These are phyloP conservation scores for Murraya koenigii DNA, from an alignment of 345 rosid species.

Conservation along the genomic window DNA sequence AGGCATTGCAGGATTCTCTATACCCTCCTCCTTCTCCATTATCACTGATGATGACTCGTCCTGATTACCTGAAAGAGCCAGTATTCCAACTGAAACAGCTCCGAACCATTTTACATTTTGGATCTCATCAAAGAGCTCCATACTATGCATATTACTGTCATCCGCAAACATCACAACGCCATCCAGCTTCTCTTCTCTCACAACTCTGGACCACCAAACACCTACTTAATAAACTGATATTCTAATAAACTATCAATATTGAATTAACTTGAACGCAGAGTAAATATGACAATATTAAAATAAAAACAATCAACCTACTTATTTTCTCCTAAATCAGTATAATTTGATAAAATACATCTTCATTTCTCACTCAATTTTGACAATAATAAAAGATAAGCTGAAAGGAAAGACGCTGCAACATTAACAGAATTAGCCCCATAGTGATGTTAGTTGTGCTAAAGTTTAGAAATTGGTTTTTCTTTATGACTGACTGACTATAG, in stretches of 20 bases:
- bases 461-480: not conserved
- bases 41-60: slow-evolving; percentile 41
- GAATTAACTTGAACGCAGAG: not conserved
- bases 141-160: slow-evolving; percentile 96
- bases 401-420: not conserved
- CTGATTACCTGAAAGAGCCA: slow-evolving; percentile 50
- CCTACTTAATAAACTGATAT: slow-evolving; percentile 13
- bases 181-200: slow-evolving; percentile 85
- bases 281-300: not conserved
- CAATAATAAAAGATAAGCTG: not conserved
- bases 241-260: slow-evolving; percentile 13
- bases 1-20: slow-evolving; percentile 50
- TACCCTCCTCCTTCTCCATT: slow-evolving; percentile 32
- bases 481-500: not conserved
- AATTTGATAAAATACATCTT: not conserved
- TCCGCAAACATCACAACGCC: slow-evolving; percentile 93
- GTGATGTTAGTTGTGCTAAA: not conserved
- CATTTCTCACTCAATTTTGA: not conserved
- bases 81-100: slow-evolving; percentile 80
- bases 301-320: not conserved
- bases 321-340: not conserved
- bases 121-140: slow-evolving; percentile 93
- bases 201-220: slow-evolving; percentile 52
- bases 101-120: slow-evolving; percentile 94
- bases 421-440: not conserved